A percentile compares a stretch with the other conserved stretches of the same genome.
phyloP scores from a whole-genome alignment of 305 asterid species.

The Solanum hybrid region DNA sequence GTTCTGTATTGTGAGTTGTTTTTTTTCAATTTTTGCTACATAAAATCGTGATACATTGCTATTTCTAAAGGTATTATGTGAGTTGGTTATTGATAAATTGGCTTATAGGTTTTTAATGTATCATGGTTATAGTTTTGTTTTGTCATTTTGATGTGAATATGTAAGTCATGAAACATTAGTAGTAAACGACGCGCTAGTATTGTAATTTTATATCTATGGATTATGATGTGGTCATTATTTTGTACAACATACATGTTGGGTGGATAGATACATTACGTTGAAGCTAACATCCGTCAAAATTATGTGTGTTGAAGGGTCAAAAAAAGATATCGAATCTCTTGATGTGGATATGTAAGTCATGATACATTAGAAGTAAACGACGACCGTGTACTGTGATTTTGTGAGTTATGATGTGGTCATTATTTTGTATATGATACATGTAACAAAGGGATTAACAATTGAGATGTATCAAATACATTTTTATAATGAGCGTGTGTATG shows the following conservation, averaged over 20 bases:
- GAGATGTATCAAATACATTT: background rate
- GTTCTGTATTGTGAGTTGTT: no score
- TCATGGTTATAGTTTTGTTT: background rate
- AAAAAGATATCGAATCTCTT: no score
- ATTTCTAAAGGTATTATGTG: no score
- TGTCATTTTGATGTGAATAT: background rate
- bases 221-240: background rate
- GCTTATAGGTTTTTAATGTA: background rate
- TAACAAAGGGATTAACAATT: background rate
- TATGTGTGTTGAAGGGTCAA: no score
- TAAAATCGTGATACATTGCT: no score
- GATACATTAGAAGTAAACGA: no score
- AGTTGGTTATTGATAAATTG: no score
- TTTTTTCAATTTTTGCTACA: no score
- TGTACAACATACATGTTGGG: background rate
- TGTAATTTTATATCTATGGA: background rate
- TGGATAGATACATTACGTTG: no score
- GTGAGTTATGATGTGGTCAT: no score
- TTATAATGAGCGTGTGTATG: background rate
- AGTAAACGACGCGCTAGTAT: background rate
- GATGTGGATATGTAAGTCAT: background rate
- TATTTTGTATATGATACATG: background rate
- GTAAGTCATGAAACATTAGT: background rate
- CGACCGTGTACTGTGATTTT: no score
- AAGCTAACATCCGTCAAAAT: no score